Conservation (phyloP, 768 basidiomycete species). For the Cystofilobasidium capitatum region DNA sequence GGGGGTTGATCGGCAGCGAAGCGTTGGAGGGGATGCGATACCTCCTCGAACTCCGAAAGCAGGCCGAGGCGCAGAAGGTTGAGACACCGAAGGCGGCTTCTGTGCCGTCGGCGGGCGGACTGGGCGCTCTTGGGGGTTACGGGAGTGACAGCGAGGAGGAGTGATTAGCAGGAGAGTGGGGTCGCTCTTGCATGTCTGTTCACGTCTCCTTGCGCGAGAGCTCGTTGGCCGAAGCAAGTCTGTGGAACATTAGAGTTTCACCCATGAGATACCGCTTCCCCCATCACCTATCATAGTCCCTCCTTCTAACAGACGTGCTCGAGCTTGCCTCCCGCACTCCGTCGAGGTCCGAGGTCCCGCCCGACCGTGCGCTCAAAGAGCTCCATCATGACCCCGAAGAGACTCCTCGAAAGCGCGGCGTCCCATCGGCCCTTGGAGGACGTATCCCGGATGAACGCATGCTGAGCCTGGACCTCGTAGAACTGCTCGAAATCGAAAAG, state of each 20-base stretch:
- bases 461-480: slow-evolving; percentile 91
- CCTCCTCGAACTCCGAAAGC: slow-evolving; percentile 74
- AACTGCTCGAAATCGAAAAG: too few species aligned
- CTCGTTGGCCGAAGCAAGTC: too few species aligned
- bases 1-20: slow-evolving; percentile 66
- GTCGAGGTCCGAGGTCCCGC: slow-evolving; percentile 67
- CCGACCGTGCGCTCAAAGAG: slow-evolving; percentile 81
- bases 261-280: too few species aligned
- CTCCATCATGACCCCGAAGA: slow-evolving; percentile 64
- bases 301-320: slow-evolving; percentile 79
- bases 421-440: slow-evolving; percentile 77
- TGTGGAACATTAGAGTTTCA: too few species aligned
- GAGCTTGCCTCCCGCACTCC: slow-evolving; percentile 44
- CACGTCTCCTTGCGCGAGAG: too few species aligned
- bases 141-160: too few species aligned
- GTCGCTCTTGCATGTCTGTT: too few species aligned
- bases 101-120: too few species aligned
- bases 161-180: too few species aligned
- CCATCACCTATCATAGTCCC: too few species aligned
- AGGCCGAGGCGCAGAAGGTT: slow-evolving; percentile 45
- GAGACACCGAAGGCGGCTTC: too few species aligned
- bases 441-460: slow-evolving; percentile 72
- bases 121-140: too few species aligned
- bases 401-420: slow-evolving; percentile 69
- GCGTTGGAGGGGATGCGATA: slow-evolving; percentile 83